phyloP scores from a whole-genome alignment of 179 eudicot species.

The Silene coronaria region DNA sequence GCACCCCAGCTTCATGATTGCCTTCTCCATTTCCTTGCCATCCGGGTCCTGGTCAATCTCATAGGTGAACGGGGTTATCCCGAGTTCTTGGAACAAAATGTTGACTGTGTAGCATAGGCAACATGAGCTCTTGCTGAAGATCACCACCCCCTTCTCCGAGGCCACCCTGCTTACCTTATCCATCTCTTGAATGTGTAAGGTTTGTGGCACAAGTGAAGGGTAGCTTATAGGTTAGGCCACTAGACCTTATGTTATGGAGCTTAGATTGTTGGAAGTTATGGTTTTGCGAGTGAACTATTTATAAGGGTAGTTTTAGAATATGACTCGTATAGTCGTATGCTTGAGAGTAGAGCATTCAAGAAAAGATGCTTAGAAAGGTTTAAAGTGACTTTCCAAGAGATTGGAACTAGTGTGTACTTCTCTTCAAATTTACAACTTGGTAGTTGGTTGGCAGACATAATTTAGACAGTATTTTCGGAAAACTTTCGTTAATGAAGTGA shows the following conservation, averaged over 20 bases:
- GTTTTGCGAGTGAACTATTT: conserved; percentile 38
- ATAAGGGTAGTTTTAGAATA: conserved; percentile 33
- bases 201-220: conserved; percentile 21
- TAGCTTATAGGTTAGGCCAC: conserved; percentile 13
- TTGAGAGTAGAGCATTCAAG: conserved; percentile 34
- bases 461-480: conserved; percentile 12
- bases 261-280: conserved; percentile 18
- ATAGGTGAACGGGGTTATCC: conserved; percentile 38
- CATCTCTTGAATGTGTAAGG: conserved; percentile 31
- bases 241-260: background rate
- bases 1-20: conserved; percentile 45
- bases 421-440: conserved; percentile 16
- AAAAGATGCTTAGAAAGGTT: conserved; percentile 37
- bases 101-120: conserved; percentile 59
- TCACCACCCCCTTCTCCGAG: conserved; percentile 56
- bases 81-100: conserved; percentile 48
- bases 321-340: conserved; percentile 23
- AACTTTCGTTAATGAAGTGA: conserved; percentile 11
- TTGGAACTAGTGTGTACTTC: conserved; percentile 25
- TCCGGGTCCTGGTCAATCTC: conserved; percentile 61
- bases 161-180: conserved; percentile 51
- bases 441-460: conserved; percentile 17
- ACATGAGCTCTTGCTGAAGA: conserved; percentile 69
- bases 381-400: conserved; percentile 43
- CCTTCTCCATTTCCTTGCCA: conserved; percentile 63